Conservation (phyloP, 352 stramenopile genomes). For the Phytophthora brassicae region DNA sequence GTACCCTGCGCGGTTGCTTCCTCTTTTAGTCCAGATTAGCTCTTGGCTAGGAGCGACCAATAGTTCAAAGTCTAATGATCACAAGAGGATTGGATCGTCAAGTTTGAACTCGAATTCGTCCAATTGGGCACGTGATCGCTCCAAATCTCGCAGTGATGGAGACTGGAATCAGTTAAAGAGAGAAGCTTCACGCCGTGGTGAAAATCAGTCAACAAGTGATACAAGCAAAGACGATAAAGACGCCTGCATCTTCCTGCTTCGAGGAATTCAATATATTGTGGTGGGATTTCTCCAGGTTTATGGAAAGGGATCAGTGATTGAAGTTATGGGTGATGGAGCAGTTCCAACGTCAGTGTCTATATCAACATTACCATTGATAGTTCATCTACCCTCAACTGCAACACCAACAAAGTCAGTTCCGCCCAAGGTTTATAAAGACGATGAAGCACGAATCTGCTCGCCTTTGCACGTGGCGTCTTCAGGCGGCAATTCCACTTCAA, state of each 20-base stretch:
- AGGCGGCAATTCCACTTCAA: constrained; percentile 38
- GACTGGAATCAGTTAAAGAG: constrained; percentile 37
- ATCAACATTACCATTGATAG: constrained; percentile 26
- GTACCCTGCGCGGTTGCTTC: constrained; percentile 42
- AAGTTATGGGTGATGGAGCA: constrained; percentile 18
- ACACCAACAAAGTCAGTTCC: constrained; percentile 15
- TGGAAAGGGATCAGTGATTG: constrained; percentile 6
- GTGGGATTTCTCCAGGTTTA: constrained; percentile 29
- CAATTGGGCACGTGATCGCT: constrained; percentile 29
- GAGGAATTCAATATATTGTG: constrained; percentile 27
- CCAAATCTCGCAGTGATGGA: constrained; percentile 54
- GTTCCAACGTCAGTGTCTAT: constrained; percentile 12
- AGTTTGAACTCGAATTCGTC: constrained; percentile 18
- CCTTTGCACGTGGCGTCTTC: constrained; percentile 47
- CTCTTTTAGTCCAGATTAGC: constrained; percentile 48
- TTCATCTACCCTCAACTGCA: constrained; percentile 35
- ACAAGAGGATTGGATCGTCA: constrained; percentile 17
- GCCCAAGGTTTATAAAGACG: constrained; percentile 37
- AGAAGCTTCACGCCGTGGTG: constrained; percentile 1
- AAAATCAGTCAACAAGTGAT: neutral
- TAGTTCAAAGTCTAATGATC: constrained; percentile 2
- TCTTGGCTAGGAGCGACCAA: constrained; percentile 37
- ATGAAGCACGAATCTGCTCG: constrained; percentile 35
- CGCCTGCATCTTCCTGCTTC: constrained; percentile 20
- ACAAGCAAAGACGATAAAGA: constrained; percentile 15